Evolutionary conservation across 2,329 filamentous ascomycete genomes (phyloP).

Genomic region (Trichophyton equinum): DNA sequence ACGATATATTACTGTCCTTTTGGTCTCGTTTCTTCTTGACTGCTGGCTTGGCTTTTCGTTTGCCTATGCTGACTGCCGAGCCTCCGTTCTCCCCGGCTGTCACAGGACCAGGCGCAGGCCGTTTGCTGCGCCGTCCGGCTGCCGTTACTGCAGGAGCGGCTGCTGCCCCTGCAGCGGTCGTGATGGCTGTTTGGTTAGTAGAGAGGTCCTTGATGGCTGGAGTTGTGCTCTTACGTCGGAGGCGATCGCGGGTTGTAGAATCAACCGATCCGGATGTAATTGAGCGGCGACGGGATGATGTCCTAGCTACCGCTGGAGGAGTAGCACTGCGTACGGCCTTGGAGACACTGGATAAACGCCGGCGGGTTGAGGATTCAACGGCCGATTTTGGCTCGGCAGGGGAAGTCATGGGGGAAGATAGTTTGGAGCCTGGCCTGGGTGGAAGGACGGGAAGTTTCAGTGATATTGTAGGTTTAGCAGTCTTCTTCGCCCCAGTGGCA

Average conservation of each 20-base stretch:
- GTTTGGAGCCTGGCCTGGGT: conserved; percentile 7
- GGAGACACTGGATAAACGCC: conserved; percentile 12
- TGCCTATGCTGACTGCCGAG: conserved; percentile 49
- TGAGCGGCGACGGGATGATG: conserved; percentile 17
- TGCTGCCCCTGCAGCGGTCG: conserved; percentile 13
- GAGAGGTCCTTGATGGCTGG: conserved; percentile 28
- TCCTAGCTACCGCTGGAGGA: conserved; percentile 16
- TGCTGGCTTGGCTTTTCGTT: conserved; percentile 43
- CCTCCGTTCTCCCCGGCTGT: conserved; percentile 46
- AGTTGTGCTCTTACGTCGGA: conserved; percentile 32
- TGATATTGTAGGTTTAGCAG: conserved; percentile 7
- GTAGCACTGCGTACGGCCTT: conserved; percentile 16
- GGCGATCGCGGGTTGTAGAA: conserved; percentile 18
- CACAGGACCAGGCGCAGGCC: conserved; percentile 48
- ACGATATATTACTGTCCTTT: conserved; percentile 16
- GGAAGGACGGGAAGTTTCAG: conserved; percentile 11
- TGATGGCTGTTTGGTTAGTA: conserved; percentile 16
- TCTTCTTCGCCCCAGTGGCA: conserved; percentile 11
- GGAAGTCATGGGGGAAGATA: conserved; percentile 6
- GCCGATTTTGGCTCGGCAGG: conserved; percentile 11
- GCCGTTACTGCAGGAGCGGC: conserved; percentile 17
- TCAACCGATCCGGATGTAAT: conserved; percentile 10
- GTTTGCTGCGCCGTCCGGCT: conserved; percentile 40
- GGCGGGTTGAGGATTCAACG: conserved; percentile 6
- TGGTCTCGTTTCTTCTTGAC: conserved; percentile 32